Conservation (phyloP, 2,329 filamentous ascomycete species). For the Aaosphaeria pasadenensis region DNA sequence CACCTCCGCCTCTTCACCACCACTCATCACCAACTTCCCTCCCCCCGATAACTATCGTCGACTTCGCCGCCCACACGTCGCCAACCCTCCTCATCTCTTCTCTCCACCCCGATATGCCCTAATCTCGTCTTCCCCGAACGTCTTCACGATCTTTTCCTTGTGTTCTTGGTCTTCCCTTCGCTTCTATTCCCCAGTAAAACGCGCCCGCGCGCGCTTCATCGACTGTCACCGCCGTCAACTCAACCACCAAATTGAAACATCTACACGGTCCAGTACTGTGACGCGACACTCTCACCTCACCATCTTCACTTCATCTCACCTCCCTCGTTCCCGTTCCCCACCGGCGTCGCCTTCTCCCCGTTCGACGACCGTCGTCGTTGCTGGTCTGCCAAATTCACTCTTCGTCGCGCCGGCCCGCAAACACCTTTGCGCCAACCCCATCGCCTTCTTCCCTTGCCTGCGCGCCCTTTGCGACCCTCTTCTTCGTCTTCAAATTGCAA, state of each 20-base stretch:
- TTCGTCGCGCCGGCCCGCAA: neutral
- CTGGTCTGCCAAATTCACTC: neutral
- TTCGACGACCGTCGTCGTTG: neutral
- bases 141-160: neutral
- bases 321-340: neutral
- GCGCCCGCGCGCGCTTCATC: neutral
- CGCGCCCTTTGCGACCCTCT: slow-evolving; percentile 11
- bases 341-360: neutral
- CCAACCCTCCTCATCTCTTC: neutral
- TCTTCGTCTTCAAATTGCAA: slow-evolving; percentile 7
- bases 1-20: neutral
- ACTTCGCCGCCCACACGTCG: neutral
- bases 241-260: neutral
- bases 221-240: neutral
- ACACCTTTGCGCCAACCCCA: slow-evolving; percentile 6
- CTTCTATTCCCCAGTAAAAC: neutral
- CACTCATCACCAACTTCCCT: neutral
- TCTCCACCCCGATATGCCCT: neutral
- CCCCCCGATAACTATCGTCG: neutral
- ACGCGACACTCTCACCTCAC: neutral
- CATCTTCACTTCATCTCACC: neutral
- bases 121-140: neutral
- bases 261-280: no score
- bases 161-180: neutral
- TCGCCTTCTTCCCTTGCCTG: slow-evolving; percentile 18